Evolutionary conservation across 2,329 filamentous ascomycete genomes (phyloP).

Genomic region (Sporothrix dimorphospora): DNA sequence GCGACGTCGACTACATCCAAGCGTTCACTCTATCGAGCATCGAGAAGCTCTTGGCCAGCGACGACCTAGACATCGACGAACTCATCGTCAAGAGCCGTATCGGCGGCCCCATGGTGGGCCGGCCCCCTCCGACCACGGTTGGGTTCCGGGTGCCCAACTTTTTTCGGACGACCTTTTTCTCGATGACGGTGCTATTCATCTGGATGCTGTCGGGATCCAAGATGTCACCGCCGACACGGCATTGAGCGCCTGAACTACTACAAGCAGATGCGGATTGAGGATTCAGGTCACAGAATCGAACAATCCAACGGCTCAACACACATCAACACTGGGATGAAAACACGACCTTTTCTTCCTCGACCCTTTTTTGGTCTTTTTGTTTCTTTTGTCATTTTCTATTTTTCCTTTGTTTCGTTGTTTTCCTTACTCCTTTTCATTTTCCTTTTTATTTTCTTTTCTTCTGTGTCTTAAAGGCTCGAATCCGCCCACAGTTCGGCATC

Average conservation of each 20-base stretch:
- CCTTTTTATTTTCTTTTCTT: not conserved
- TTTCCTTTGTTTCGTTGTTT: conserved; percentile 23
- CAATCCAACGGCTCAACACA: not conserved
- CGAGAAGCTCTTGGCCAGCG: conserved; percentile 38
- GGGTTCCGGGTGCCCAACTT: conserved; percentile 44
- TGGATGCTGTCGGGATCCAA: conserved; percentile 42
- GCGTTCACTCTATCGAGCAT: conserved; percentile 51
- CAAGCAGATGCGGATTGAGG: not conserved
- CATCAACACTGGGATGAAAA: not conserved
- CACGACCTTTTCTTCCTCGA: not conserved
- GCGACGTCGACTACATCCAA: conserved; percentile 62
- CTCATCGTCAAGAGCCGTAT: conserved; percentile 1
- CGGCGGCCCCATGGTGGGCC: conserved; percentile 13
- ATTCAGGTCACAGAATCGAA: conserved; percentile 5
- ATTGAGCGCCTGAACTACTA: not conserved
- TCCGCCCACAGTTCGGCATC: not conserved
- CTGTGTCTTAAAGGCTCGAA: not conserved
- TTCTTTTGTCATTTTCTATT: conserved; percentile 24
- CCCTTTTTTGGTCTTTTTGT: conserved; percentile 8
- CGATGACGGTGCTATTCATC: conserved; percentile 47
- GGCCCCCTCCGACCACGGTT: conserved; percentile 31
- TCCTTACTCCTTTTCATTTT: not conserved
- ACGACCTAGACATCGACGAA: conserved; percentile 25
- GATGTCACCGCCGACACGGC: conserved; percentile 27
- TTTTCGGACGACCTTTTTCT: conserved; percentile 49